These are phyloP conservation scores for Colletotrichum musae DNA, from an alignment of 2,329 filamentous ascomycete species.

Conservation along the genomic window DNA sequence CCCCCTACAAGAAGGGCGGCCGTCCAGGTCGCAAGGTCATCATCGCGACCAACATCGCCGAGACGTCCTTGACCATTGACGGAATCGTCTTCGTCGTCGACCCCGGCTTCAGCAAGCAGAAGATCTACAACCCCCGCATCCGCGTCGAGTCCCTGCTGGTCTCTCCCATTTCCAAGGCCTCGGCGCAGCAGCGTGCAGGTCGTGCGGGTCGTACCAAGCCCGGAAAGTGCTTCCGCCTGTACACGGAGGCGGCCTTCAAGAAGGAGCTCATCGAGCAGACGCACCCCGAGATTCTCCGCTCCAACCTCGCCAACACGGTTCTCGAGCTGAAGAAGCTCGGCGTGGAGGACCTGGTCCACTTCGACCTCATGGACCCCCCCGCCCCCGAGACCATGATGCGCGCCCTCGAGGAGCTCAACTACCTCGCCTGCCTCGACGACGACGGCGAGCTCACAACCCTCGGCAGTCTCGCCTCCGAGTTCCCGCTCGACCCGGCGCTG, in stretches of 20 bases:
- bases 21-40: conserved; percentile 94
- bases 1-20: conserved; percentile 79
- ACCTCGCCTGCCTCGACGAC: conserved; percentile 94
- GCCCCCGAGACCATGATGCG: conserved; percentile 99
- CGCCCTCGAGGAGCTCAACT: conserved; percentile 96
- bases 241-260: conserved; percentile 96
- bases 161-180: conserved; percentile 97
- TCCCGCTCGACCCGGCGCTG: conserved; percentile 92
- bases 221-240: conserved; percentile 97
- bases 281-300: conserved; percentile 94
- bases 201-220: conserved; percentile 98
- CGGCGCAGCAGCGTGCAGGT: conserved; percentile 96
- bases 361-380: conserved; percentile 98
- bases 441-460: conserved; percentile 92
- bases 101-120: conserved; percentile 98
- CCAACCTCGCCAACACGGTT: conserved; percentile 94
- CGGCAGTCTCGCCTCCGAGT: conserved; percentile 91
- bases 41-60: conserved; percentile 96
- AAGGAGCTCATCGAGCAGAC: conserved; percentile 98
- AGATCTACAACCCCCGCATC: conserved; percentile 98
- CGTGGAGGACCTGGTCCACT: conserved; percentile 95
- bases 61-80: conserved; percentile 97
- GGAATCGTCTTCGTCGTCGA: conserved; percentile 99
- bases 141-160: conserved; percentile 97
- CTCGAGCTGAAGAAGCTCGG: conserved; percentile 98